Conservation (phyloP, 2,329 filamentous ascomycete species). For the Sporothrix variecibatus region DNA sequence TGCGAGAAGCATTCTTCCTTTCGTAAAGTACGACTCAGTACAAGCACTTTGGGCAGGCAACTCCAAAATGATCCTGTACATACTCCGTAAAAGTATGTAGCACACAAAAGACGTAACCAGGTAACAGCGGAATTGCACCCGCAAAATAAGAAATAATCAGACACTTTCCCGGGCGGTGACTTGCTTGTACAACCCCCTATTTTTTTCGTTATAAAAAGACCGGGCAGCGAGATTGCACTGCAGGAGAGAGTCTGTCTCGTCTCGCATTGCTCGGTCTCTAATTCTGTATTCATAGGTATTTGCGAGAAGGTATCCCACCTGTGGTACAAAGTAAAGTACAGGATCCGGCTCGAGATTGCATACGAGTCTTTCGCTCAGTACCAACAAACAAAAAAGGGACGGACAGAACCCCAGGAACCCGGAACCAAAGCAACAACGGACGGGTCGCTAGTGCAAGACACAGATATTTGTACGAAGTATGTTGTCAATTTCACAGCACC, state of each 20-base stretch:
- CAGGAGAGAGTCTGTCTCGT: background rate
- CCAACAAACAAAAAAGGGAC: background rate
- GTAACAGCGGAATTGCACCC: conserved; percentile 8
- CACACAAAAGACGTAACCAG: background rate
- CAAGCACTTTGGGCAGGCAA: background rate
- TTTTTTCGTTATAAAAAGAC: background rate
- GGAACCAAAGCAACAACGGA: background rate
- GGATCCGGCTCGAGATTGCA: background rate
- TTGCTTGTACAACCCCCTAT: background rate
- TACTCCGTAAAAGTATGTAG: background rate
- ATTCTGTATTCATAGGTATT: background rate
- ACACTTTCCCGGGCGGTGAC: background rate
- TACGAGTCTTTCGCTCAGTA: background rate
- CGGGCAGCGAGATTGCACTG: background rate
- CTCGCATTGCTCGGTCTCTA: background rate
- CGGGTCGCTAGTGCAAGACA: background rate
- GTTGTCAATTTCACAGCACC: conserved; percentile 12
- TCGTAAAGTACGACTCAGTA: background rate
- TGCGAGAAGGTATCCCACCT: background rate
- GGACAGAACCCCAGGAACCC: background rate
- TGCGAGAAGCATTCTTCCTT: background rate
- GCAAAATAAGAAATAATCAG: background rate
- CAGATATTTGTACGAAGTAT: background rate
- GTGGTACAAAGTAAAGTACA: background rate
- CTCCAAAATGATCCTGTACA: no score